These are phyloP conservation scores for Oryza australiensis DNA, from an alignment of 176 grass and related monocot genomes.

Conservation along the genomic window DNA sequence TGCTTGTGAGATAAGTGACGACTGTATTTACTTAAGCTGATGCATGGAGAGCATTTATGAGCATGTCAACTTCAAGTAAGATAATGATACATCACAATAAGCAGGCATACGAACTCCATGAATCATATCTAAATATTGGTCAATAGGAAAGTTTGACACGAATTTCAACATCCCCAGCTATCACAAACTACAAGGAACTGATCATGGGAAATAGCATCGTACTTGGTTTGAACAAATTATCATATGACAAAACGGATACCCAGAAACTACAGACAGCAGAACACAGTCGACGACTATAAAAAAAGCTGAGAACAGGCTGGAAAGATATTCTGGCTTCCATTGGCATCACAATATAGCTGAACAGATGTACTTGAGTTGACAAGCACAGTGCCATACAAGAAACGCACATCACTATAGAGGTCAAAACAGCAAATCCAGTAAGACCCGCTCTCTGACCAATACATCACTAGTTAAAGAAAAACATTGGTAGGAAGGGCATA, in stretches of 20 bases:
- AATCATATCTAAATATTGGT: slow-evolving; percentile 17
- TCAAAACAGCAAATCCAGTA: slow-evolving; percentile 13
- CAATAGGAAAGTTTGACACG: not conserved
- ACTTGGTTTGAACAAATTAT: slow-evolving; percentile 24
- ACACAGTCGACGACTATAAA: not conserved
- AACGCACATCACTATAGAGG: slow-evolving; percentile 5
- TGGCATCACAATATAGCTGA: slow-evolving; percentile 11
- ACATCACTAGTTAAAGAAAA: slow-evolving; percentile 25
- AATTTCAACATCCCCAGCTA: slow-evolving; percentile 8
- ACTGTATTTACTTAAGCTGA: slow-evolving; percentile 17
- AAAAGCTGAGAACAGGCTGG: not conserved
- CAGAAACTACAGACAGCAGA: not conserved
- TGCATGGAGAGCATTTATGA: not conserved
- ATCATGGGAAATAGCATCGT: not conserved
- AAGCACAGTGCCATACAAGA: not conserved
- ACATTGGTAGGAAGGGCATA: slow-evolving; percentile 43
- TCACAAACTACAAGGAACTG: slow-evolving; percentile 30
- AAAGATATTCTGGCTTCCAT: slow-evolving; percentile 2
- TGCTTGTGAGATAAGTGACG: not conserved
- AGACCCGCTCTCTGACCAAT: not conserved
- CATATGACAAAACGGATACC: not conserved
- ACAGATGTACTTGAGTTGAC: not conserved
- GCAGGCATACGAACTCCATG: not conserved
- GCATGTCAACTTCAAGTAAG: slow-evolving; percentile 6
- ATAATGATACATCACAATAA: not conserved